A percentile compares a stretch with the other conserved stretches of the same genome.
Evolutionary conservation across 2,329 filamentous ascomycete species (phyloP).

Genomic region (Pezicula neosporulosa): DNA sequence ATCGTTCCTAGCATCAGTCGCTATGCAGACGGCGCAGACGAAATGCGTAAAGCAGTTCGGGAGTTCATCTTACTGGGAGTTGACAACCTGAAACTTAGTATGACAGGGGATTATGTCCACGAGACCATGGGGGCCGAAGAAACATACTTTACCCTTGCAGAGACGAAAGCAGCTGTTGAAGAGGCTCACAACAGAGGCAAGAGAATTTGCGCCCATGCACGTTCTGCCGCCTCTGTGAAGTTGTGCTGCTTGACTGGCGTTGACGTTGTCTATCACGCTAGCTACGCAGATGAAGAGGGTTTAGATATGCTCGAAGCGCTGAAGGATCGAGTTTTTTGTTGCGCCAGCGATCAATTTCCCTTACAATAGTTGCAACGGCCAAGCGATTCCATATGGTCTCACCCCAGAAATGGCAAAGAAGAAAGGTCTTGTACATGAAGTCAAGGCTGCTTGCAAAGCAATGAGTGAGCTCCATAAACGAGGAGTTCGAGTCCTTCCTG

Average conservation of each 20-base stretch:
- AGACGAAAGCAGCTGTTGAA: constrained; percentile 44
- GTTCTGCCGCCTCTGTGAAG: constrained; percentile 36
- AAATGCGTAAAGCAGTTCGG: no score
- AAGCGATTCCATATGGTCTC: constrained; percentile 34
- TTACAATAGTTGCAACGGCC: constrained; percentile 26
- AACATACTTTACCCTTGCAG: constrained; percentile 42
- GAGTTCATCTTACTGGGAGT: no score
- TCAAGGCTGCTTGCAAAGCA: constrained; percentile 31
- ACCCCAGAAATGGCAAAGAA: no score
- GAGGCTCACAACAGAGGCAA: constrained; percentile 38
- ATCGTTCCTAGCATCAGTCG: constrained; percentile 28
- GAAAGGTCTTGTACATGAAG: no score
- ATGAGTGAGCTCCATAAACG: constrained; percentile 41
- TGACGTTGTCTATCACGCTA: no score
- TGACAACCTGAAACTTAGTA: no score
- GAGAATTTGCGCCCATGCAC: constrained; percentile 40
- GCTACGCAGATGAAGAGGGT: no score
- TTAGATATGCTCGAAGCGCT: constrained; percentile 11
- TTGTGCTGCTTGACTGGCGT: no score
- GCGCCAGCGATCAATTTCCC: constrained; percentile 42
- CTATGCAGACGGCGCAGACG: no score
- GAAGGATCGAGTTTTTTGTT: constrained; percentile 36
- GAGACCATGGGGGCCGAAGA: constrained; percentile 34
- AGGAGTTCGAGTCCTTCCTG: constrained; percentile 42
- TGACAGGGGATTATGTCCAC: constrained; percentile 19